Base-by-base conservation (phyloP, 2,329 filamentous ascomycete genomes). In the Plenodomus tracheiphilus region DNA sequence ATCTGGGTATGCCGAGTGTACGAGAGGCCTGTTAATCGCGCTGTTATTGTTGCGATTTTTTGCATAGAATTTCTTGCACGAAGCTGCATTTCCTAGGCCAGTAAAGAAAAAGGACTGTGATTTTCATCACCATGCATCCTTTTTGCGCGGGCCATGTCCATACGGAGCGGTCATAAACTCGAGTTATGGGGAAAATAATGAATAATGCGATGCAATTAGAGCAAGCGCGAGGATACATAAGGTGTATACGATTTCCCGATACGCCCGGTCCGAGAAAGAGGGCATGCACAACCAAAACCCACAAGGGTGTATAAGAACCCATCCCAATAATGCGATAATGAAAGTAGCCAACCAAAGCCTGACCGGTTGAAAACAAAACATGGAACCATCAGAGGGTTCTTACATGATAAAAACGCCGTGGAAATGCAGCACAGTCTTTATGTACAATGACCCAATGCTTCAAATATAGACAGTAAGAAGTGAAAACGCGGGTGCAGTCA, bases 331-430 rank as follows among this genome's bases (percentile, higher is more conserved):
- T 32, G 28, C 28, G 13, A 32, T 32, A 32, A 32, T 32, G 11
- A 32, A 32, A 15, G 28, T 25, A 10, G 10, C n/a, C n/a, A 25
- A 25, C 6, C 28, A 7, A 32, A 15, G 11, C 28, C 28, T 32
- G 28, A 32, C 28, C 13, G 28, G 13, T 8, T 32, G 11, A 32
- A 21, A 39, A 49, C 53, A 32, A 21, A 39, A 49, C 53, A 59
- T 58, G 56, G 56, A 59, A 54, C 56, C 56, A 41, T 59, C 54
- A 43, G 54, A 50, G 56, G 56, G 56, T 56, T 59, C 56, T 59
- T 59, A 59, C 56, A 59, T 59, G 54, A 44, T 36, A 53, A 53
- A 47, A 57, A 61, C 58, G 55, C 58, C 58, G 36, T 47, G 36
- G 38, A 46, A 53, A 61, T 61, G 58, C 60, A 52, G 41, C 43